phyloP scores from a whole-genome alignment of 2,329 filamentous ascomycete genomes.

The Geosmithia putterillii region DNA sequence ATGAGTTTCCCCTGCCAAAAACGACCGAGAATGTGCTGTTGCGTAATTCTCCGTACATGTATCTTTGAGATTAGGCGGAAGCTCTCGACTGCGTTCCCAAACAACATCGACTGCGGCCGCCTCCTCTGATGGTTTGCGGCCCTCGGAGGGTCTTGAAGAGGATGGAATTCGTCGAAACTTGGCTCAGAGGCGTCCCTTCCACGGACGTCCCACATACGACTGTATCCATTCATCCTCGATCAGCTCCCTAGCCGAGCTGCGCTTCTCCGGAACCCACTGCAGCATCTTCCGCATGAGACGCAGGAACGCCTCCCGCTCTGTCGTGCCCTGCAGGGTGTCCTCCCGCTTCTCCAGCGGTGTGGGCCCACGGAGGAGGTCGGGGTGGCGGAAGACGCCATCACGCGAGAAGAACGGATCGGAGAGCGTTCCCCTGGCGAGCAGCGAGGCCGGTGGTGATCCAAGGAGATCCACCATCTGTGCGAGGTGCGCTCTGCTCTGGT shows the following conservation, averaged over 20 bases:
- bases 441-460: conserved; percentile 22
- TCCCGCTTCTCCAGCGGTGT: neutral
- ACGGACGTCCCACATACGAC: too few species aligned
- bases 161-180: too few species aligned
- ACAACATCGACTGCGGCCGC: too few species aligned
- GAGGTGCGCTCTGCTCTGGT: conserved; percentile 31
- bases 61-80: too few species aligned
- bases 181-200: too few species aligned
- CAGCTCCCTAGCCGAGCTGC: conserved; percentile 15
- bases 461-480: conserved; percentile 34
- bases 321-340: conserved; percentile 18
- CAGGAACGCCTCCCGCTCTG: conserved; percentile 14
- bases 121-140: too few species aligned
- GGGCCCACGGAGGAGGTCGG: neutral
- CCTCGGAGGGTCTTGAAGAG: too few species aligned
- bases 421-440: conserved; percentile 16
- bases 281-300: conserved; percentile 22
- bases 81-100: too few species aligned
- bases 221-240: conserved; percentile 14
- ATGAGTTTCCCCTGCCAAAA: too few species aligned
- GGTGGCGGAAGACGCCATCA: conserved; percentile 12
- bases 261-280: conserved; percentile 19
- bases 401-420: conserved; percentile 24
- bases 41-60: too few species aligned
- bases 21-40: too few species aligned